These are phyloP conservation scores for Selenicereus undatus DNA, from an alignment of 148 eudicot genomes.

Conservation along the genomic window DNA sequence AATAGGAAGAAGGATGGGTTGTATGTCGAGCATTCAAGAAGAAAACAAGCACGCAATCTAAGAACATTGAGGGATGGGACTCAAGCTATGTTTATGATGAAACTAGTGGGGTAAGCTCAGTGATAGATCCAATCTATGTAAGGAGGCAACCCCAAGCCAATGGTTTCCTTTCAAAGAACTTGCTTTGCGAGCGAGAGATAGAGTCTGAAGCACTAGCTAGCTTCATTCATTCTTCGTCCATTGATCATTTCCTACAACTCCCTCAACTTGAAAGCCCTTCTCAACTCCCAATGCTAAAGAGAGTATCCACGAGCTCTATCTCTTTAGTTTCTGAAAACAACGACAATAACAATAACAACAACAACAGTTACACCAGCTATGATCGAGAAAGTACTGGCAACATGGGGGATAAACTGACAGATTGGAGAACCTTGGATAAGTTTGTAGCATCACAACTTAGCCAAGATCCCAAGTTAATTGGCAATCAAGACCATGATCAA, in stretches of 20 bases:
- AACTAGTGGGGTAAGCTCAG: constrained; percentile 35
- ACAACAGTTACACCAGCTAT: not conserved
- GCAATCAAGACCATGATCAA: not conserved
- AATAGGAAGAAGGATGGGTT: constrained; percentile 54
- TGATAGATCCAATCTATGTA: constrained; percentile 33
- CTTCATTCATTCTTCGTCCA: constrained; percentile 29
- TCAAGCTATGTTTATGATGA: constrained; percentile 31
- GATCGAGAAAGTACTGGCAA: not conserved
- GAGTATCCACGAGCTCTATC: constrained; percentile 36
- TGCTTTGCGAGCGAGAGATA: constrained; percentile 67
- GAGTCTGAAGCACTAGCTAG: constrained; percentile 40
- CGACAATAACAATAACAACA: constrained; percentile 10
- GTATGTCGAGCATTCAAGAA: constrained; percentile 55
- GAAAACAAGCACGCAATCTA: constrained; percentile 35
- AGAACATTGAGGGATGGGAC: constrained; percentile 34
- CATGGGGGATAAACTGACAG: constrained; percentile 39
- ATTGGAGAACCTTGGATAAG: constrained; percentile 81
- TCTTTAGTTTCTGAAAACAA: constrained; percentile 38
- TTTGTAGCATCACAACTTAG: constrained; percentile 89
- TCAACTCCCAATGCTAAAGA: constrained; percentile 39
- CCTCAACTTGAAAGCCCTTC: constrained; percentile 84
- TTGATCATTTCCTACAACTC: constrained; percentile 60
- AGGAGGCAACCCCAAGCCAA: constrained; percentile 29
- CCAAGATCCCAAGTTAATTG: constrained; percentile 35
- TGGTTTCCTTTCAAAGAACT: constrained; percentile 30